Evolutionary conservation across 2,329 filamentous ascomycete species (phyloP), one percentile per base, ranked within the genome.

Genomic region (Colletotrichum eremochloae): DNA sequence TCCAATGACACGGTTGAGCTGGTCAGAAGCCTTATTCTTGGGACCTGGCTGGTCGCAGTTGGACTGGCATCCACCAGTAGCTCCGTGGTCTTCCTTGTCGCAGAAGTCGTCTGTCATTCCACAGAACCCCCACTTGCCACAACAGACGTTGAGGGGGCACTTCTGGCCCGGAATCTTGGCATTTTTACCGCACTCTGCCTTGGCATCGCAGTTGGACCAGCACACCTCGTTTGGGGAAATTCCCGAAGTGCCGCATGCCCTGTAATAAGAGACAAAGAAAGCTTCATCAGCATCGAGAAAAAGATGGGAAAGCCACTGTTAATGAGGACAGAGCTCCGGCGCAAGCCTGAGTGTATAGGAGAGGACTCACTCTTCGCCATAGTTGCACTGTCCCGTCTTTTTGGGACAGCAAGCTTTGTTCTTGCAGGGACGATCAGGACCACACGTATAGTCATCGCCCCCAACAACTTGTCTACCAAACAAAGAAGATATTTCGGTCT

Each of bases 121-220:
- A 61, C 81, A 82, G 73, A 82, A 83, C n/a, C 81, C 79, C 68
- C 71, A 80, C 50, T 77, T 12, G 46, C 73, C 76, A 68, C 81
- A 83, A 71, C 81, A 83, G 3, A 82, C 81, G 55, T 84, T 83
- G 1, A 84, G 76, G 2, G 80, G 81, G 55, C 81, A 83, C n/a
- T 74, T 71, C 31, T 75, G 58, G 9, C 76, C 76, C 0, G 77
- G 64, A 0, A 68, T 24, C 0, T 70, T 73, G 2, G 80, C 76
- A 61, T 76, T 76, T 31, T 75, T 48, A 11, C 80, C 80, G 62
- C 80, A 83, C 56, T 81, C 79, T 2, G 80, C 76, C 20, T 80
- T 75, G 18, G 79, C 79, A 74, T 82, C 76, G 67, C 80, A 82
- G 67, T 80, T 80, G 52, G 57, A 70, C 74, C 75, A 77, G 73